Conservation (phyloP, 2,329 filamentous ascomycete genomes). For the Meredithiella fracta region DNA sequence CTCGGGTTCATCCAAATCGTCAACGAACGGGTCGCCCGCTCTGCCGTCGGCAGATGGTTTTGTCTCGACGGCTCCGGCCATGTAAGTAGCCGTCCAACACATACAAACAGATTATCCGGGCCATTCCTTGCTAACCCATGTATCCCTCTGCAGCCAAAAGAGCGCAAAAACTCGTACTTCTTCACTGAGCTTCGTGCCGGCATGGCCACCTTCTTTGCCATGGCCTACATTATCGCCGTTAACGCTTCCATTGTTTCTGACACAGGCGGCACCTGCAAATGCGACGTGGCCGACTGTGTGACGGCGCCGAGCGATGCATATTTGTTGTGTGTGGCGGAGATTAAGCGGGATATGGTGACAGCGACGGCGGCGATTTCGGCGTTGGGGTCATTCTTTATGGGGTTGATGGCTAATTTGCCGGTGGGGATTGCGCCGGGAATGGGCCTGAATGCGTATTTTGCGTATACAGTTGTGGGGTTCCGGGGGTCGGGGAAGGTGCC, state of each 20-base stretch:
- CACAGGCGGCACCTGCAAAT: conserved; percentile 61
- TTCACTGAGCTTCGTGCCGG: conserved; percentile 74
- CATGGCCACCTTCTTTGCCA: conserved; percentile 60
- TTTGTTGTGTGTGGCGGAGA: conserved; percentile 40
- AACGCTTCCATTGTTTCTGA: conserved; percentile 41
- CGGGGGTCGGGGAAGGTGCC: conserved; percentile 59
- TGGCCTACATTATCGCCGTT: conserved; percentile 38
- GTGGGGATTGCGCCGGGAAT: conserved; percentile 26
- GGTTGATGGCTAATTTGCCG: conserved; percentile 60
- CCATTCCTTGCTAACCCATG: not conserved
- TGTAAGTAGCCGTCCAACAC: conserved; percentile 33
- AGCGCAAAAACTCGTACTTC: conserved; percentile 61
- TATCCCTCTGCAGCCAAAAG: conserved; percentile 34
- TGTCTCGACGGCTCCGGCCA: conserved; percentile 68
- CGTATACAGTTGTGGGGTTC: conserved; percentile 58
- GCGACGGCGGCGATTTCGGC: conserved; percentile 72
- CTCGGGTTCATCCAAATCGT: conserved; percentile 37
- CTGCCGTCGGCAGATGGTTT: conserved; percentile 56
- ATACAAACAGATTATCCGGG: not conserved
- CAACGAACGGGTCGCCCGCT: conserved; percentile 45
- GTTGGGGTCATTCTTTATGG: conserved; percentile 68
- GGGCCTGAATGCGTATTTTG: conserved; percentile 71
- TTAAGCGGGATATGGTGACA: conserved; percentile 68
- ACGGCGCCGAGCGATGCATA: conserved; percentile 29
- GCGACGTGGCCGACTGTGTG: conserved; percentile 21